Base-by-base conservation (phyloP, 768 basidiomycete genomes). In the Vararia minispora region DNA sequence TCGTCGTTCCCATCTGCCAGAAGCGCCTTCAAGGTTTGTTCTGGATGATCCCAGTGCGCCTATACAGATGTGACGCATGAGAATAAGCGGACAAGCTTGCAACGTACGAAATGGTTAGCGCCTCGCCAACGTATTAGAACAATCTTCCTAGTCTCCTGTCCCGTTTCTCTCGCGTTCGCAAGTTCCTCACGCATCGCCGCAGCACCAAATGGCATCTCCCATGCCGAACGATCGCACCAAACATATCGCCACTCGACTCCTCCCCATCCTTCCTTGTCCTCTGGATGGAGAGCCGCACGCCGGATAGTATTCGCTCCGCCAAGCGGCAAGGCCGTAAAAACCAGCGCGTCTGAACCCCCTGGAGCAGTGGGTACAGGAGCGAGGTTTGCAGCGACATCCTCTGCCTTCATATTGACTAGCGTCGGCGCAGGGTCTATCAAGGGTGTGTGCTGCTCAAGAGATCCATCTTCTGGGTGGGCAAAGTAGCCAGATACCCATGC, bases 131-230 rank as follows among this genome's bases (percentile, higher is more conserved):
- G 12, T 31, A 31, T 25, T 9, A 43, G 10, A 6, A 28, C 27
- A 9, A 40, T 24, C 16, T 14, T 22, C 23, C 42, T 13, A 17
- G 28, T 32, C 2, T 13, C 32, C 12, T 20, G 16, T 10, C 39
- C 42, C 2, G 22, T 22, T 24, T 39, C 13, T 10, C 12, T 20
- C 12, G 35, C 42, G 12, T 40, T 39, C 4, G 37, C 38, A 5
- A 47, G 11, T 33, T 47, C 46, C 12, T 16, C 34, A 4, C 21
- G 42, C 16, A 47, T 20, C 14, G 38, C 31, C 46, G 42, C 43
- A 6, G 32, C 37, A 5, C 39, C 42, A 41, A 41, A 47, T n/a
- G 45, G 42, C 31, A 43, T 36, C 29, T 43, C 42, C 33, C 34
- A 32, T 0, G 33, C 38, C 30, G 28, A 28, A 10, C 16, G 28